A percentile compares a stretch with the other conserved stretches of the same genome.
These are phyloP conservation scores for Xylaria polymorpha DNA, from an alignment of 2,329 filamentous ascomycete species.

Conservation along the genomic window DNA sequence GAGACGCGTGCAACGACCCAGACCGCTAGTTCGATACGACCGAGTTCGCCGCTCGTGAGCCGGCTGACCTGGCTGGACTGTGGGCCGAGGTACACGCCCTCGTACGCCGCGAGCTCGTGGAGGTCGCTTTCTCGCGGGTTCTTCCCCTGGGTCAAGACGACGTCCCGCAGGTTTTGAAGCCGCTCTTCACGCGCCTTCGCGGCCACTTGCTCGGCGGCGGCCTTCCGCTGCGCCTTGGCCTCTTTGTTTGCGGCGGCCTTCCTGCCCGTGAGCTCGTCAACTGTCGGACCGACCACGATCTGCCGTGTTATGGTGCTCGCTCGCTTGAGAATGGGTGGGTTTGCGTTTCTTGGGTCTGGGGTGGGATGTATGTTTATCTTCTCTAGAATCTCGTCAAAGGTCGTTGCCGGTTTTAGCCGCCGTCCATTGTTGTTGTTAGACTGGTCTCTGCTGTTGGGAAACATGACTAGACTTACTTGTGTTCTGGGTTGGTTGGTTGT, in stretches of 20 bases:
- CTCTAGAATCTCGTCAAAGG: neutral
- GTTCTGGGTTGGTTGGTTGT: neutral
- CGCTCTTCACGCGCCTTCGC: neutral
- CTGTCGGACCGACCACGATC: neutral
- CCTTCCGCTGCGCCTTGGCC: neutral
- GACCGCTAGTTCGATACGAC: neutral
- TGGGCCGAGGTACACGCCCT: conserved; percentile 13
- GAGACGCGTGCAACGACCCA: conserved; percentile 24
- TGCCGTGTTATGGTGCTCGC: neutral
- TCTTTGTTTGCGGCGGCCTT: neutral
- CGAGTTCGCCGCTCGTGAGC: conserved; percentile 4
- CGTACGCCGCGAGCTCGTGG: neutral
- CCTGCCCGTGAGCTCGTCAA: neutral
- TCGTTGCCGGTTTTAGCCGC: neutral
- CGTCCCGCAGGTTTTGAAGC: neutral
- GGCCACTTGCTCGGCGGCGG: neutral
- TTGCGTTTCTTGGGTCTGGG: neutral
- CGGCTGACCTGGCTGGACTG: neutral
- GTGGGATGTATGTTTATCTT: neutral
- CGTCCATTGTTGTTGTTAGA: too few species aligned
- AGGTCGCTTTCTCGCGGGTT: neutral
- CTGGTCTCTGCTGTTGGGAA: neutral
- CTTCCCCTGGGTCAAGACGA: neutral
- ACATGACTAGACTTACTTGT: neutral
- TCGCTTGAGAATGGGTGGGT: neutral